Evolutionary conservation across 1,284 basidiomycete genomes (phyloP), one percentile per base, ranked within the genome.

Genomic region (Phlebopus sp.): DNA sequence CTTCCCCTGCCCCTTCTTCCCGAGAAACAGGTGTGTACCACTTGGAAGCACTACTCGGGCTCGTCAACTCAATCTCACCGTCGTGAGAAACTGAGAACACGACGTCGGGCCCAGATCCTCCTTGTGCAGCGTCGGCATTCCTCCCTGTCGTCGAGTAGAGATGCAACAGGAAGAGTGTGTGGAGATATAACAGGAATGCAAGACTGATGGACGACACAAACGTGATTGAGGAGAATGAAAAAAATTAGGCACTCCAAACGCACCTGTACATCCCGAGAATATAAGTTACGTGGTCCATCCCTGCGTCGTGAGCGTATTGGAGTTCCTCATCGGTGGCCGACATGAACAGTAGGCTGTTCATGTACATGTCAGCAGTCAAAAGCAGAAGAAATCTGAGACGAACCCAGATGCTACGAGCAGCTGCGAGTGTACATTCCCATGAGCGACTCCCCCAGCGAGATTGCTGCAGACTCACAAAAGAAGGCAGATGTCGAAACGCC

Each of bases 301-400:
- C 86, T 29, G 74, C 71, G 19, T 78, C 77, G 56, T 89, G 75
- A 11, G 86, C 80, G 53, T 77, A 86, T 29, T 75, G 60, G 35
- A 95, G 71, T 63, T 95, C 90, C 69, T 97, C 92, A 63, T 96
- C 91, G 0, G 93, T 96, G 0, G 86, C 92, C 11, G 88, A 89
- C 79, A 95, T 92, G 75, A 96, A 96, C 10, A 92, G 69, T 2
- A 91, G 59, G 3, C 86, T 79, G 34, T 0, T n/a, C 36, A 18
- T n/a, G 29, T 42, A 18, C 46, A 27, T 51, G 18, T 2, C 19
- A 38, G 13, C 15, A 31, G 9, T 18, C 4, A n/a, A 34, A 27
- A 9, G 7, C n/a, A n/a, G 17, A 44, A 11, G 19, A 18, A 4
- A 10, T 18, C 11, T 3, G 27, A 2, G 3, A 2, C 30, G 46